Conservation (phyloP, 2,329 filamentous ascomycete species). For the Sporothrix sp. region DNA sequence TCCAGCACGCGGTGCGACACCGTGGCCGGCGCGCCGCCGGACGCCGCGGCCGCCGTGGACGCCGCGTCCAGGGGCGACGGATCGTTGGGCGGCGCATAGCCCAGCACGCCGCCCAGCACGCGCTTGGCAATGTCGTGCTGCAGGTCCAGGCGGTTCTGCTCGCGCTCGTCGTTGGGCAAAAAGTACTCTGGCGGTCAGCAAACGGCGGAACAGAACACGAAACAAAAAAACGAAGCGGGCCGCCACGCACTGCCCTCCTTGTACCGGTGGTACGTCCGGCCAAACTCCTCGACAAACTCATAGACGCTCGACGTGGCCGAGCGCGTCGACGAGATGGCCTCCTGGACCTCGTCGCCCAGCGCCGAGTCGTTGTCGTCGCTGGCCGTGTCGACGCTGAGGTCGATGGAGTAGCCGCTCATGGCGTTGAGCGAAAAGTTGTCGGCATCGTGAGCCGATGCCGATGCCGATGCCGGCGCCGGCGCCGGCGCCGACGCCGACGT, state of each 20-base stretch:
- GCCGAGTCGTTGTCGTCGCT: conserved; percentile 11
- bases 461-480: neutral
- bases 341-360: conserved; percentile 7
- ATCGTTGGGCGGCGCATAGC: conserved; percentile 7
- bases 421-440: conserved; percentile 1
- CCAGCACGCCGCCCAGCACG: neutral
- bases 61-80: neutral
- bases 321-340: conserved; percentile 3
- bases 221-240: neutral
- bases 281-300: conserved; percentile 14
- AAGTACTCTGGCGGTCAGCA: conserved; percentile 8
- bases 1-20: conserved; percentile 10
- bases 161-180: conserved; percentile 14
- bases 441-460: neutral
- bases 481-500: neutral
- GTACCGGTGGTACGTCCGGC: conserved; percentile 14
- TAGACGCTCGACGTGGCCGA: conserved; percentile 11
- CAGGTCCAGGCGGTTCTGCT: conserved; percentile 13
- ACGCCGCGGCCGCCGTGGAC: neutral
- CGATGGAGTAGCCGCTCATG: conserved; percentile 12
- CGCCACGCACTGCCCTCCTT: conserved; percentile 12
- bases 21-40: neutral
- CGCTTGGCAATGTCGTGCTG: conserved; percentile 12
- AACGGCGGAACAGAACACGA: neutral
- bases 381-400: conserved; percentile 1